phyloP scores from a whole-genome alignment of 805 yeast species.

The Candida boleticola region DNA sequence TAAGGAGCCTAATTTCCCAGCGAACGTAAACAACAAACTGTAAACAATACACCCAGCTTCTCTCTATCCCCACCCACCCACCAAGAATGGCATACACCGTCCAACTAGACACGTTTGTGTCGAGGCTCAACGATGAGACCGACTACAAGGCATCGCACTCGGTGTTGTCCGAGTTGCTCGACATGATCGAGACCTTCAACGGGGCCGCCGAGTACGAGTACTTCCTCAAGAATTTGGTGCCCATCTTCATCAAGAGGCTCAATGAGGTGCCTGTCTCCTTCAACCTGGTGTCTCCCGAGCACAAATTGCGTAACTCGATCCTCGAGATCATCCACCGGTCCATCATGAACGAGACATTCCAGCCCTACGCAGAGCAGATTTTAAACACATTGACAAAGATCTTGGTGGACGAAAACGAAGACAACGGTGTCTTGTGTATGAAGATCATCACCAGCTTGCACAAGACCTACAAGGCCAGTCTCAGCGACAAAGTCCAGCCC shows the following conservation, averaged over 20 bases:
- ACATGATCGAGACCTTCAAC: slow-evolving; percentile 79
- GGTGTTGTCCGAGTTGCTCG: slow-evolving; percentile 77
- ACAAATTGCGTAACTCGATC: slow-evolving; percentile 72
- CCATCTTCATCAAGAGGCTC: slow-evolving; percentile 63
- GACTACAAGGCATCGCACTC: slow-evolving; percentile 65
- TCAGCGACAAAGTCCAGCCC: slow-evolving; percentile 70
- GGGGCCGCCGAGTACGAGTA: slow-evolving; percentile 79
- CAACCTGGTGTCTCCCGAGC: slow-evolving; percentile 61
- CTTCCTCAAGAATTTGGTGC: slow-evolving; percentile 67
- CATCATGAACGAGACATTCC: slow-evolving; percentile 78
- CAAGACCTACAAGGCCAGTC: slow-evolving; percentile 70
- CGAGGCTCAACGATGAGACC: slow-evolving; percentile 54
- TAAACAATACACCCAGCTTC: no score
- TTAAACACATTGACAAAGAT: slow-evolving; percentile 58
- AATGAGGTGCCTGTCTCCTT: slow-evolving; percentile 73
- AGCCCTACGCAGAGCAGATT: slow-evolving; percentile 62
- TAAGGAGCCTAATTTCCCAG: no score
- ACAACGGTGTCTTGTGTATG: slow-evolving; percentile 89
- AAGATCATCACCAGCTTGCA: slow-evolving; percentile 82
- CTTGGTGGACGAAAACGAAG: slow-evolving; percentile 83
- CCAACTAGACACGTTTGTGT: slow-evolving; percentile 68
- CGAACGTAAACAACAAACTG: no score
- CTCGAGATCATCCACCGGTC: slow-evolving; percentile 79
- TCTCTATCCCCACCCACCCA: no score
- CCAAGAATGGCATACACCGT: slow-evolving; percentile 45